A percentile compares a stretch with the other conserved stretches of the same genome.
These are phyloP conservation scores for Linum trigynum DNA, from an alignment of 345 rosid genomes.

Conservation along the genomic window DNA sequence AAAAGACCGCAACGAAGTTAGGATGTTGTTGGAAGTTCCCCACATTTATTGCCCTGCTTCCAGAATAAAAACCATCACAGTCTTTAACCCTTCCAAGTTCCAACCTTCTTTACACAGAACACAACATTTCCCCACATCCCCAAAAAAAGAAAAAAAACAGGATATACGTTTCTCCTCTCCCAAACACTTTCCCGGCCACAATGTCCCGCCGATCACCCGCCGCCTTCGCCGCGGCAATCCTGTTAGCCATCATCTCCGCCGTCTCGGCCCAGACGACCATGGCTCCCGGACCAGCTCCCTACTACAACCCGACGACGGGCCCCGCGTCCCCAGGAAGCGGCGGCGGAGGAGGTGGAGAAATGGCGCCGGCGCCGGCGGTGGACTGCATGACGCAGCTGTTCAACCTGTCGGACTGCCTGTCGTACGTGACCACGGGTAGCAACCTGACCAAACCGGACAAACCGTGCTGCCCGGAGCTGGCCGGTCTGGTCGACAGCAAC, in stretches of 20 bases:
- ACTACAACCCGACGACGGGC: slow-evolving; percentile 1
- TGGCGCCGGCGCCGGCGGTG: slow-evolving; percentile 16
- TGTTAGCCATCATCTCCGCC: background rate
- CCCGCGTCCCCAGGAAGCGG: background rate
- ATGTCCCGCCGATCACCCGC: background rate
- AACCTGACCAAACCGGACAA: slow-evolving; percentile 41
- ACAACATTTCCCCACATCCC: no score
- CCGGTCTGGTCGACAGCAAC: slow-evolving; percentile 50
- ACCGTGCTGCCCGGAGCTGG: slow-evolving; percentile 81
- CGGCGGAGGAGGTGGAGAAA: background rate
- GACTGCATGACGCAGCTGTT: slow-evolving; percentile 38
- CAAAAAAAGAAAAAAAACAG: no score
- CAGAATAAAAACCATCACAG: no score
- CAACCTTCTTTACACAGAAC: no score
- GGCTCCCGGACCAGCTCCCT: background rate
- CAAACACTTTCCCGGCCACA: no score
- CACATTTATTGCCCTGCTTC: no score
- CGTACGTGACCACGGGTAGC: slow-evolving; percentile 49
- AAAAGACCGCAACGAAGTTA: no score
- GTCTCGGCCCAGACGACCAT: background rate
- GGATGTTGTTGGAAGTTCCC: no score
- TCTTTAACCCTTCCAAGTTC: no score
- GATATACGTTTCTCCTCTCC: no score
- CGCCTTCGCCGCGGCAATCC: background rate
- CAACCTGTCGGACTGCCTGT: slow-evolving; percentile 63